Percentiles rank a stretch among this genome's conserved stretches.
phyloP scores from a whole-genome alignment of 2,329 filamentous ascomycete genomes.

The Colletotrichum euphorbiae region DNA sequence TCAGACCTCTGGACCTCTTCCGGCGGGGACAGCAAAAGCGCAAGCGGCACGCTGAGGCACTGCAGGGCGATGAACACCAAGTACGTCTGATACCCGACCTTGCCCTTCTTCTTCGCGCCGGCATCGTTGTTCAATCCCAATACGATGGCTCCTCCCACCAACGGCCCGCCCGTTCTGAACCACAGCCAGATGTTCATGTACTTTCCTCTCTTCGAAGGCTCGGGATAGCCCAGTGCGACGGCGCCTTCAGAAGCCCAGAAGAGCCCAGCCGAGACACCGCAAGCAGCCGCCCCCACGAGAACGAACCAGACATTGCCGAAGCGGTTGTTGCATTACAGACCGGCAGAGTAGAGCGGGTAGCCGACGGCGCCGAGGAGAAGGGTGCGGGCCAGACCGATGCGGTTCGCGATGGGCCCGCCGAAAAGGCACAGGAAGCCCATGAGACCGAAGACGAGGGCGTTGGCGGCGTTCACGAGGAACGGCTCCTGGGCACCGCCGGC shows the following conservation, averaged over 20 bases:
- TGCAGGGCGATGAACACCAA: conserved; percentile 47
- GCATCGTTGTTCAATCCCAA: conserved; percentile 54
- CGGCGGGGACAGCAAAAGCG: conserved; percentile 45
- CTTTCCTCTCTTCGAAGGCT: conserved; percentile 57
- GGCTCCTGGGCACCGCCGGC: conserved; percentile 64
- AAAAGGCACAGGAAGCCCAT: conserved; percentile 60
- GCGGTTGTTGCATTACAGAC: conserved; percentile 61
- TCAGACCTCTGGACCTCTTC: conserved; percentile 46
- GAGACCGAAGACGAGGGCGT: conserved; percentile 61
- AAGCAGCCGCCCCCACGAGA: conserved; percentile 59
- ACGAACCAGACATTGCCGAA: conserved; percentile 65
- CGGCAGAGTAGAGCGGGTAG: conserved; percentile 60
- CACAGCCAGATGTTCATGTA: conserved; percentile 54
- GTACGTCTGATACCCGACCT: conserved; percentile 45
- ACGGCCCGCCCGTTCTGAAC: conserved; percentile 62
- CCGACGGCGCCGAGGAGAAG: conserved; percentile 58
- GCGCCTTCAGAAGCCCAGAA: conserved; percentile 65
- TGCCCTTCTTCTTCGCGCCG: conserved; percentile 42
- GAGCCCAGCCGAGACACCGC: conserved; percentile 60
- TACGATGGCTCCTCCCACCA: conserved; percentile 60
- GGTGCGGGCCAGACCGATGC: conserved; percentile 59
- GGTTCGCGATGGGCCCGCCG: conserved; percentile 60
- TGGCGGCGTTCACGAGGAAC: conserved; percentile 64
- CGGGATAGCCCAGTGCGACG: conserved; percentile 61
- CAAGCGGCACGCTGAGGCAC: conserved; percentile 45